These are phyloP conservation scores for Phytophthora sp. DNA, from an alignment of 352 stramenopile genomes.

Conservation along the genomic window DNA sequence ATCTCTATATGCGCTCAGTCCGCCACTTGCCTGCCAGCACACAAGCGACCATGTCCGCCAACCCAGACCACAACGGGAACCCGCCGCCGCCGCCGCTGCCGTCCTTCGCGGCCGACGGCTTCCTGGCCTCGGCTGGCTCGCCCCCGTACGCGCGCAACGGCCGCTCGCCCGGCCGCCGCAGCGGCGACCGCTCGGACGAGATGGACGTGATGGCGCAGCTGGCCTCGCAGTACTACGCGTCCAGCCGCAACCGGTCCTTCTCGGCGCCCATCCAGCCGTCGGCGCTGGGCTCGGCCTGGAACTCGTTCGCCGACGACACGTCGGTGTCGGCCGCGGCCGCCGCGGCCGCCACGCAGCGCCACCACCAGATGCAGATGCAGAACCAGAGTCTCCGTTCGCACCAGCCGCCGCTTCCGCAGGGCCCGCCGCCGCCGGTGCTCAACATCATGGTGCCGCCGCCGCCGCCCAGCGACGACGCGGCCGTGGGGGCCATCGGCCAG, in stretches of 20 bases:
- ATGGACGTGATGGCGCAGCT: constrained; percentile 87
- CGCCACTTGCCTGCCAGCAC: constrained; percentile 17
- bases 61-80: constrained; percentile 20
- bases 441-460: constrained; percentile 52
- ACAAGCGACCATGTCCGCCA: constrained; percentile 25
- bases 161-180: constrained; percentile 6
- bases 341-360: constrained; percentile 17
- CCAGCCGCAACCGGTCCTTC: constrained; percentile 71
- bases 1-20: constrained; percentile 21
- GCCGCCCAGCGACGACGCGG: constrained; percentile 40
- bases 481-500: constrained; percentile 66
- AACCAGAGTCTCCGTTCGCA: constrained; percentile 21
- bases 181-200: constrained; percentile 32
- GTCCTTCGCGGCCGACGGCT: constrained; percentile 35
- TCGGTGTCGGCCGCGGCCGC: constrained; percentile 25
- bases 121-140: constrained; percentile 31
- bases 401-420: constrained; percentile 41
- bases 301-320: constrained; percentile 60
- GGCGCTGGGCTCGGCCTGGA: constrained; percentile 61
- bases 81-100: constrained; percentile 29
- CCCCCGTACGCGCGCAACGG: constrained; percentile 32
- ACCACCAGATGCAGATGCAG: constrained; percentile 30
- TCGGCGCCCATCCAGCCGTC: constrained; percentile 74
- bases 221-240: constrained; percentile 81
- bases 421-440: constrained; percentile 50